Evolutionary conservation across 2,329 filamentous ascomycete genomes (phyloP), one percentile per base, ranked within the genome.

Genomic region (Verticillium nubilum): DNA sequence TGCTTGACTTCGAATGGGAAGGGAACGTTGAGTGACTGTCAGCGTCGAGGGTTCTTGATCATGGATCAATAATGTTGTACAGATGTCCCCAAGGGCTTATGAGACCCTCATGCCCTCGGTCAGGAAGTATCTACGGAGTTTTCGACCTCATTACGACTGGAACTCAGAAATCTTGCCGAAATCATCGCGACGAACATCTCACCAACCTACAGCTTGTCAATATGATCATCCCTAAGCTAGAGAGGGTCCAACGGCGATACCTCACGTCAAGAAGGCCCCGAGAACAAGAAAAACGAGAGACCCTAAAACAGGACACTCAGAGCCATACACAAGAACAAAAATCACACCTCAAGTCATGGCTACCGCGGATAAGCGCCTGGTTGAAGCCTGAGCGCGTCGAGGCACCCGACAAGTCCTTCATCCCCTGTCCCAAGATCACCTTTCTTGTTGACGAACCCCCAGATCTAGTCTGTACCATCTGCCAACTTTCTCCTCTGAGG

Each of bases 371-470:
- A 12, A 29, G 53, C 28, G 19, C 28, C 28, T 61, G 61, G 59
- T 13, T 60, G 5, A 57, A 25, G 23, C 50, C 54, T 5, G 28
- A 42, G 19, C 15, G 37, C 17, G 2, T 17, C 27, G 52, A 19
- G 35, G 19, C 25, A 23, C 29, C 37, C 27, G 56, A 60, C 17
- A 23, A 66, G 35, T 62, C 54, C 26, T 70, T 67, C 57, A 58
- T 71, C 29, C 69, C 68, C 17, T 68, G 64, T 37, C 69, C 69
- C 47, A 66, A 67, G 52, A 58, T 71, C 35, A 67, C 66, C 10
- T 70, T 73, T 29, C 57, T 67, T 4, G 58, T 70, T 35, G 68
- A 71, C 54, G 17, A 61, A n/a, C 68, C 66, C 27, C 59, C 35
- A 10, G 56, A 59, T 27, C 53, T 70, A 9, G 27, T 63, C 42